phyloP scores from a whole-genome alignment of 805 yeast species.

The Cyberlindnera japonica region DNA sequence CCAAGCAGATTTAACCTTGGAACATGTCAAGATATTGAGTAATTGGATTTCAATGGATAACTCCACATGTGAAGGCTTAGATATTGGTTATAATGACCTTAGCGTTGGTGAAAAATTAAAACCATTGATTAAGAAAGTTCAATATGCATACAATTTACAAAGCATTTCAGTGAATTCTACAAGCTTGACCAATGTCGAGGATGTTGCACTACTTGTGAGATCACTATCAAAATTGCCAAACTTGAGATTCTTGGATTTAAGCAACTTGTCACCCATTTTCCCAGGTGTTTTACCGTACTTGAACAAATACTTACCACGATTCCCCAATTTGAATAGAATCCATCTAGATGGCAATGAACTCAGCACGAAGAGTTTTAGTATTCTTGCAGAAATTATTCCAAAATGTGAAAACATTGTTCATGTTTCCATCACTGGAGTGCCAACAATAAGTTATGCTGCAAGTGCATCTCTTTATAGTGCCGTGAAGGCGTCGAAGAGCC shows the following conservation, averaged over 20 bases:
- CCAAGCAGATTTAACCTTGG: constrained; percentile 56
- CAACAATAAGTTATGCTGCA: constrained; percentile 51
- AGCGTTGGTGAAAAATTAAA: constrained; percentile 28
- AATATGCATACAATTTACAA: constrained; percentile 28
- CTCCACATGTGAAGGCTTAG: constrained; percentile 59
- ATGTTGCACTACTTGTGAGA: constrained; percentile 45
- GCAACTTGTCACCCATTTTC: constrained; percentile 64
- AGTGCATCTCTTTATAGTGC: constrained; percentile 66
- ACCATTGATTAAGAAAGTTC: constrained; percentile 23
- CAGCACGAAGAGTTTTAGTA: constrained; percentile 48
- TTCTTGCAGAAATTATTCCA: constrained; percentile 65
- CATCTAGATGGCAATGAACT: constrained; percentile 71
- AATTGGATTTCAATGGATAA: constrained; percentile 50
- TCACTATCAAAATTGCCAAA: constrained; percentile 50
- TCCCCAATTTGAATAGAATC: constrained; percentile 58
- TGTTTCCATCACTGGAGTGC: constrained; percentile 65
- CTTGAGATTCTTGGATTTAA: constrained; percentile 70
- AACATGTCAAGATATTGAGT: constrained; percentile 54
- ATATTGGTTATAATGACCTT: constrained; percentile 79
- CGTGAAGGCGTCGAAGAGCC: constrained; percentile 59
- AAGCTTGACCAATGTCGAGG: constrained; percentile 49
- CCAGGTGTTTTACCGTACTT: constrained; percentile 57
- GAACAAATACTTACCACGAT: constrained; percentile 62
- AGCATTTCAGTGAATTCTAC: constrained; percentile 67
- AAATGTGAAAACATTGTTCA: constrained; percentile 64